Percentiles rank a stretch among this genome's conserved stretches.
These are phyloP conservation scores for Cladophialophora psammophila DNA, from an alignment of 2,329 filamentous ascomycete species.

Conservation along the genomic window DNA sequence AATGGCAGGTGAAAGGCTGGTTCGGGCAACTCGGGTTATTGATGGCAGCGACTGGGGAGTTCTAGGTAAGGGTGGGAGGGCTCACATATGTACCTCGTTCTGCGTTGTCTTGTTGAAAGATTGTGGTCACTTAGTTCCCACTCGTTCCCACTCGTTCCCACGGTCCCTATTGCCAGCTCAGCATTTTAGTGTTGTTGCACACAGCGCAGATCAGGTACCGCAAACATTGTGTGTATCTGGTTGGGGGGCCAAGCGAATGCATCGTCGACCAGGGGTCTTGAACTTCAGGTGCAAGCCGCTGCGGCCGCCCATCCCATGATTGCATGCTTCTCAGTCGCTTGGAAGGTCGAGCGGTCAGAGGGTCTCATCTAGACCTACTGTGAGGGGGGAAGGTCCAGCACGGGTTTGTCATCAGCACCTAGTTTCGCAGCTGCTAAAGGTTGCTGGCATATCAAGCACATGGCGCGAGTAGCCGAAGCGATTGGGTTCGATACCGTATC, in stretches of 20 bases:
- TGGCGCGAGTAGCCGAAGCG: slow-evolving; percentile 1
- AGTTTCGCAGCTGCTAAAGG: neutral
- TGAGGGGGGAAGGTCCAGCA: neutral
- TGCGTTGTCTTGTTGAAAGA: too few relatives aligned
- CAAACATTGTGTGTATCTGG: neutral
- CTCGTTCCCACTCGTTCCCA: too few relatives aligned
- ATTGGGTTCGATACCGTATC: slow-evolving; percentile 9
- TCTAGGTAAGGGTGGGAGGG: neutral
- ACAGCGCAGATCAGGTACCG: slow-evolving; percentile 11
- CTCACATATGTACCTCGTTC: neutral
- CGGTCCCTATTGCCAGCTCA: slow-evolving; percentile 5
- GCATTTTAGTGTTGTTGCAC: neutral
- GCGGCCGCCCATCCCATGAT: neutral
- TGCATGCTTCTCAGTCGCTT: neutral
- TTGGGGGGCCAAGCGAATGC: slow-evolving; percentile 6
- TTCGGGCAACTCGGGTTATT: neutral
- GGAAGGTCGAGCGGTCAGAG: neutral
- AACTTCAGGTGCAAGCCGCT: slow-evolving; percentile 2
- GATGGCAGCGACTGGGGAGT: neutral
- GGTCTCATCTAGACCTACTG: neutral
- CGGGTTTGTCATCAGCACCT: neutral
- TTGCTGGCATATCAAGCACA: slow-evolving; percentile 8
- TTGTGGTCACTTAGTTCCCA: too few relatives aligned
- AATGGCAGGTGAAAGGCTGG: neutral
- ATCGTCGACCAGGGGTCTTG: slow-evolving; percentile 2